phyloP scores from a whole-genome alignment of 441 rosid species.

The Populus trichocarpa region DNA sequence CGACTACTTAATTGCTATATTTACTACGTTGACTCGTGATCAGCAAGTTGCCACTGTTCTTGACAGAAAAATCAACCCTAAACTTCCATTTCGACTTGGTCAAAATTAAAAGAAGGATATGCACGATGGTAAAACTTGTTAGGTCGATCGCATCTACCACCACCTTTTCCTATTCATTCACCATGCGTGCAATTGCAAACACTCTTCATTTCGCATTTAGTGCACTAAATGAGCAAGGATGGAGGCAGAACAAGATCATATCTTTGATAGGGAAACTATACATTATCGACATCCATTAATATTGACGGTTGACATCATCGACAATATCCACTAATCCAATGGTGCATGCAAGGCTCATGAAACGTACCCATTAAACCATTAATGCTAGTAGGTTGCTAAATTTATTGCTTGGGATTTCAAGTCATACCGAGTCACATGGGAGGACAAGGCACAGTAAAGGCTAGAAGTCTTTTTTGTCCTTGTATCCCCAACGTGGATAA shows the following conservation, averaged over 20 bases:
- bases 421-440: slow-evolving; percentile 19
- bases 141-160: neutral
- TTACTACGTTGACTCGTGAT: neutral
- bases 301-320: slow-evolving; percentile 1
- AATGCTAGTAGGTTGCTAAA: slow-evolving; percentile 19
- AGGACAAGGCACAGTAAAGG: slow-evolving; percentile 2
- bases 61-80: neutral
- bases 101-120: neutral
- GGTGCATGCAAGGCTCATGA: neutral
- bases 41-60: neutral
- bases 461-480: neutral
- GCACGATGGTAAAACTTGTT: neutral
- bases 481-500: neutral
- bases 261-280: slow-evolving; percentile 6
- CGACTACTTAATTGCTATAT: neutral
- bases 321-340: neutral
- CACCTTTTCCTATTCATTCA: neutral
- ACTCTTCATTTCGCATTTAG: neutral
- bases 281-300: too few species aligned
- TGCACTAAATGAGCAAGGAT: too few species aligned
- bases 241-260: neutral
- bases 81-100: neutral
- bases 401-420: slow-evolving; percentile 19
- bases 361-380: slow-evolving; percentile 10
- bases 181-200: too few species aligned